Percentiles rank a stretch among this genome's conserved stretches.
These are phyloP conservation scores for Ceraceosorus bombacis DNA, from an alignment of 1,284 basidiomycete genomes.

Conservation along the genomic window DNA sequence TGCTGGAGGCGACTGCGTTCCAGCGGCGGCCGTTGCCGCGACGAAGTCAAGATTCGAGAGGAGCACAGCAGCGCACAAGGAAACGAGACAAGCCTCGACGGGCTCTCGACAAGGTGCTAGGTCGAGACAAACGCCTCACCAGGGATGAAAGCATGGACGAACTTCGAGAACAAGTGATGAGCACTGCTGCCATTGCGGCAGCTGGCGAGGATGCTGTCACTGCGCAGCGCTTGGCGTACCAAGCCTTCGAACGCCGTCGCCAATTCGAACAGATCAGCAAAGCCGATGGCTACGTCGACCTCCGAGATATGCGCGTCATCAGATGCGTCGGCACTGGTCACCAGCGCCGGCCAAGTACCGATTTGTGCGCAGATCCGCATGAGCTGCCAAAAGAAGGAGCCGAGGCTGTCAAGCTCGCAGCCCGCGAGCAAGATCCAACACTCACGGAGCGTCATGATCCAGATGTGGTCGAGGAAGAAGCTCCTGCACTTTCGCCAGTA, in stretches of 20 bases:
- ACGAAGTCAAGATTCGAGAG: background rate
- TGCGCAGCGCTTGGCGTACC: constrained; percentile 31
- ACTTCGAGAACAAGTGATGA: constrained; percentile 44
- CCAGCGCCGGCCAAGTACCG: constrained; percentile 25
- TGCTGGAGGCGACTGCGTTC: background rate
- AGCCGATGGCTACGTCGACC: constrained; percentile 62
- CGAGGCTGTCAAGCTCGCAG: constrained; percentile 48
- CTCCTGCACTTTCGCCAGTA: background rate
- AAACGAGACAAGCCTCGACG: background rate
- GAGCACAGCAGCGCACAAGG: background rate
- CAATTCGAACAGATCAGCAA: constrained; percentile 62
- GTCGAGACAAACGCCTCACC: constrained; percentile 20
- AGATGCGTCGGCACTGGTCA: constrained; percentile 51
- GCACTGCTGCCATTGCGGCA: constrained; percentile 20
- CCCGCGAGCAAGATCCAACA: constrained; percentile 44
- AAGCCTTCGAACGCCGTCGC: constrained; percentile 50
- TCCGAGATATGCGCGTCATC: constrained; percentile 61
- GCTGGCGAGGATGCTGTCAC: constrained; percentile 27
- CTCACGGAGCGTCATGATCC: background rate
- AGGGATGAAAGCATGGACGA: constrained; percentile 42
- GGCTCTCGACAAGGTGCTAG: constrained; percentile 21
- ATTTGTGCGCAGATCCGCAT: constrained; percentile 13
- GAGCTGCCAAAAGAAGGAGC: constrained; percentile 24
- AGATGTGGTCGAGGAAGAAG: background rate
- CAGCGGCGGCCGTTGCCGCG: background rate